Evolutionary conservation across 257 asterid species (phyloP), one percentile per base, ranked within the genome.

Genomic region (Vinca minor): DNA sequence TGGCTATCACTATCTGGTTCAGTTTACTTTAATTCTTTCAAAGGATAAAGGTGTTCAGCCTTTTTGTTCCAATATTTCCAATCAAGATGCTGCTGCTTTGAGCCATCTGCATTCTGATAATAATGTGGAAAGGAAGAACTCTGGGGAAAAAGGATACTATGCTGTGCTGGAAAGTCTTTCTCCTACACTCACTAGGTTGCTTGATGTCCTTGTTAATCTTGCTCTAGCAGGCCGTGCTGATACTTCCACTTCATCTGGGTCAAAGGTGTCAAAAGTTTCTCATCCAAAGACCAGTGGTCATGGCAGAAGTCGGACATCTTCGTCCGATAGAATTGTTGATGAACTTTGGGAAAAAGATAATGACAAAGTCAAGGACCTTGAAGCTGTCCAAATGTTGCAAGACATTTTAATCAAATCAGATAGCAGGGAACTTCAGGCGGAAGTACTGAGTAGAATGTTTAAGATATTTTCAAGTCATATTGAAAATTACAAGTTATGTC

Each of bases 371-470:
- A 89, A 85, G 81, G 99, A 89, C 77, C 79, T 93, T 72, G 96
- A 89, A 82, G 99, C 99, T 75, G 94, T 93, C 42, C 96, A 87
- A 68, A 83, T 87, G 87, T 81, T 93, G 85, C 99, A 87, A 77
- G 97, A 89, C 80, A 89, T 93, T 72, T 82, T 93, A 73, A 87
- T 93, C 36, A 89, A 89, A 81, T 91, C 99, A 65, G 95, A 85
- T 73, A 87, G 79, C 75, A 83, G 86, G 59, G 93, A 85, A 74
- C 80, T 93, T 78, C 94, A 89, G 85, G 91, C 87, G 1, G 97
- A 93, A 84, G 99, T 93, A 53, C 78, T 93, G 26, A 93, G 79
- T 76, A 83, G 92, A 82, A 78, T 93, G 91, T 93, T 93, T 74
- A 93, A 84, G 84, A 83, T 93, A 78, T 87, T 93, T 79, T 93